phyloP scores from a whole-genome alignment of 371 early-diverging fungal species.

The Lichtheimia hyalospora region DNA sequence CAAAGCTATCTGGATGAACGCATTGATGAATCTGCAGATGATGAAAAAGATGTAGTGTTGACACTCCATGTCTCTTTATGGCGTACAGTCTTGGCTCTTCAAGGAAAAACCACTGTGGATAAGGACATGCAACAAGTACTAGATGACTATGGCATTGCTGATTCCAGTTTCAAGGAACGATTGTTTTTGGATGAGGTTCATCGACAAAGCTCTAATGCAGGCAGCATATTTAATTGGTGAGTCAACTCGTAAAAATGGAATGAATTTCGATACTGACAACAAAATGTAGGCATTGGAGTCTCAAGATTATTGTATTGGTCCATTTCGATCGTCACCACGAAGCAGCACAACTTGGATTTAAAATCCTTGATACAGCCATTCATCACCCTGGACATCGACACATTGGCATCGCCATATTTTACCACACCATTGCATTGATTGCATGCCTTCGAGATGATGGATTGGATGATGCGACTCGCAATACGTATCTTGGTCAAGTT shows the following conservation, averaged over 20 bases:
- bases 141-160: conserved; percentile 20
- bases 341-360: conserved; percentile 38
- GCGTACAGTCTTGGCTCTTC: conserved; percentile 36
- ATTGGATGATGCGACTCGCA: conserved; percentile 17
- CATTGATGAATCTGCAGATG: conserved; percentile 34
- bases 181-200: conserved; percentile 29
- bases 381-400: conserved; percentile 40
- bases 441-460: conserved; percentile 24
- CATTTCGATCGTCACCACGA: conserved; percentile 40
- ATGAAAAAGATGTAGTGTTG: conserved; percentile 23
- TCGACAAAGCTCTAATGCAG: conserved; percentile 28
- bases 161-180: conserved; percentile 28
- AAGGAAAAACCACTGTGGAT: conserved; percentile 37
- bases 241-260: too few species aligned
- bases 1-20: conserved; percentile 30
- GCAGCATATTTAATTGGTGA: conserved; percentile 39
- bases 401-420: conserved; percentile 40
- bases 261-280: conserved; percentile 7
- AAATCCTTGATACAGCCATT: conserved; percentile 26
- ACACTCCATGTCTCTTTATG: conserved; percentile 32
- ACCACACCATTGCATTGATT: conserved; percentile 38
- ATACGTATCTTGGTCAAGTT: conserved; percentile 23
- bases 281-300: conserved; percentile 24
- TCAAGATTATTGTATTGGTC: conserved; percentile 42
- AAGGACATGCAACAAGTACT: conserved; percentile 5